Percentiles rank a stretch among this genome's conserved stretches.
phyloP scores from a whole-genome alignment of 2,329 filamentous ascomycete species.

The Ophiostoma novo-ulmi region DNA sequence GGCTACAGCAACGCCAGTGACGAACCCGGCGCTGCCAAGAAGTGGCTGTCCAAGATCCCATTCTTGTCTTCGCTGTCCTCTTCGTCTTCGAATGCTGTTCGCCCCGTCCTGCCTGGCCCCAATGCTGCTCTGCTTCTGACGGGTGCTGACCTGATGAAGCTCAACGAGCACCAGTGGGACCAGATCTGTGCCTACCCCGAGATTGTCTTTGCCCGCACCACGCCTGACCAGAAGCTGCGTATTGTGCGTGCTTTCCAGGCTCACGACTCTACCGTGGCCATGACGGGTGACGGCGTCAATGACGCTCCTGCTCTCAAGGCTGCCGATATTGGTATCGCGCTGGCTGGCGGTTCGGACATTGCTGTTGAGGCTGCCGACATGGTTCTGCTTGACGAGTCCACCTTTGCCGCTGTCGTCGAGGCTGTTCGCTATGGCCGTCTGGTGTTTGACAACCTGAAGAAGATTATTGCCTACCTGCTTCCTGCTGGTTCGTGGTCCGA shows the following conservation, averaged over 20 bases:
- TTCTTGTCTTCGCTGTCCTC: neutral
- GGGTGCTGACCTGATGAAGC: slow-evolving; percentile 58
- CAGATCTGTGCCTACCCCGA: slow-evolving; percentile 52
- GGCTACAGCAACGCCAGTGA: neutral
- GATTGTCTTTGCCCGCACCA: slow-evolving; percentile 71
- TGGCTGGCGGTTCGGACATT: slow-evolving; percentile 65
- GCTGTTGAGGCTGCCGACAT: slow-evolving; percentile 78
- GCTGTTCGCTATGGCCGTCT: slow-evolving; percentile 68
- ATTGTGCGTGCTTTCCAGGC: slow-evolving; percentile 63
- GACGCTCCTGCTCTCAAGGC: slow-evolving; percentile 75
- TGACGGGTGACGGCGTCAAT: slow-evolving; percentile 85
- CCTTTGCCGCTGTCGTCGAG: slow-evolving; percentile 59
- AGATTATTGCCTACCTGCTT: slow-evolving; percentile 68
- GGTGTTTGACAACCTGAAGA: slow-evolving; percentile 76
- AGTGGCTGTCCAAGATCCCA: slow-evolving; percentile 21
- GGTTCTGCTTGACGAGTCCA: slow-evolving; percentile 61
- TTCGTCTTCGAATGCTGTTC: neutral
- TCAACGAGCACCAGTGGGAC: slow-evolving; percentile 66
- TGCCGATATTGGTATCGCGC: slow-evolving; percentile 77
- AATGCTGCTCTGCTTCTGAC: slow-evolving; percentile 54
- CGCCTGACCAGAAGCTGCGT: slow-evolving; percentile 71
- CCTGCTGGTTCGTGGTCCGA: slow-evolving; percentile 69
- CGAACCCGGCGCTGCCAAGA: slow-evolving; percentile 41
- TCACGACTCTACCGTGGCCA: slow-evolving; percentile 65
- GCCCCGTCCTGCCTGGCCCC: neutral